These are phyloP conservation scores for Vitis hybrid DNA, from an alignment of 177 flowering plant genomes.

Conservation along the genomic window DNA sequence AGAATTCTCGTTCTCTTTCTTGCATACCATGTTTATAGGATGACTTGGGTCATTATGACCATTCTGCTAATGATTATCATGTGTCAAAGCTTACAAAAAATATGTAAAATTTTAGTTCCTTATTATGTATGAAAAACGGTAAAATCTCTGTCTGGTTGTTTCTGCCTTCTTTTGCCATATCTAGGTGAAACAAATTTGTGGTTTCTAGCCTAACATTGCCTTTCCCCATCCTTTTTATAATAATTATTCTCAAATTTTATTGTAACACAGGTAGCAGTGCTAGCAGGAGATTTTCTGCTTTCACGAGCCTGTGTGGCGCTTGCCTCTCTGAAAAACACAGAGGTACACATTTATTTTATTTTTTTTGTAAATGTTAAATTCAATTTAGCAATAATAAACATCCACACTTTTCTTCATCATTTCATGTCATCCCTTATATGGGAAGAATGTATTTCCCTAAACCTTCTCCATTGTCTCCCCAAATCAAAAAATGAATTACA, in stretches of 20 bases:
- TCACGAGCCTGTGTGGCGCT: slow-evolving; percentile 98
- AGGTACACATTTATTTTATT: slow-evolving; percentile 40
- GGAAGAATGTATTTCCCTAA: not conserved
- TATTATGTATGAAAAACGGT: not conserved
- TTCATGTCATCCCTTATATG: not conserved
- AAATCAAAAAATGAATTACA: not conserved
- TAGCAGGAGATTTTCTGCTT: slow-evolving; percentile 96
- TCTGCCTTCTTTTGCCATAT: not conserved
- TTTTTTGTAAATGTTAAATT: not conserved
- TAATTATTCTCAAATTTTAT: not conserved
- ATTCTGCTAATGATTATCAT: no score
- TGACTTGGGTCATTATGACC: no score
- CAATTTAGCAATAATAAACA: not conserved
- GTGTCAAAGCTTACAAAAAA: no score
- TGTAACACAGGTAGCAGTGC: slow-evolving; percentile 69
- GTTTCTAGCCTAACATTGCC: not conserved
- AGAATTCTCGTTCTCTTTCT: no score
- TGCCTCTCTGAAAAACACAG: slow-evolving; percentile 86
- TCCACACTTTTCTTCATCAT: not conserved
- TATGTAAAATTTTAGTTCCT: not conserved
- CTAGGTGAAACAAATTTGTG: not conserved
- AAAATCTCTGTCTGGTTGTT: not conserved
- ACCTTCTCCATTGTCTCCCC: not conserved
- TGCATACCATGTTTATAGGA: no score
- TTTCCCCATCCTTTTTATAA: not conserved